phyloP scores from a whole-genome alignment of 139 green algal species.

The Chlamydomonas incerta region DNA sequence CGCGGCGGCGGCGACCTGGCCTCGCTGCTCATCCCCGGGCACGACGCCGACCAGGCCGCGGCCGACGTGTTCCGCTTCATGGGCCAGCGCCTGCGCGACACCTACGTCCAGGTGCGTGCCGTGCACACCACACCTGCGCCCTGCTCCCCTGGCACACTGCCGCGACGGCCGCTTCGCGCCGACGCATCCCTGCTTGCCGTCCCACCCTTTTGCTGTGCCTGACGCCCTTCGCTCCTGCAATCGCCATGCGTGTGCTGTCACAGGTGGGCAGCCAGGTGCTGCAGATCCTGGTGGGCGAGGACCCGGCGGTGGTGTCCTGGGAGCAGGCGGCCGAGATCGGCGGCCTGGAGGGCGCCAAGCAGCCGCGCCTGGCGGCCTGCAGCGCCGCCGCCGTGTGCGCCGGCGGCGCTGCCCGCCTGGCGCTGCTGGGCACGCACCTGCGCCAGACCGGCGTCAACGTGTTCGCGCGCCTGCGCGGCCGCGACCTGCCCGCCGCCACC shows the following conservation, averaged over 20 bases:
- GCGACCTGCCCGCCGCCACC: slow-evolving; percentile 13
- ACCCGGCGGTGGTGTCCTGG: slow-evolving; percentile 24
- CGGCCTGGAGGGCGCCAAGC: slow-evolving; percentile 25
- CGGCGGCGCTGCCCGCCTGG: background rate
- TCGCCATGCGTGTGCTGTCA: no score
- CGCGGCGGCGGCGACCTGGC: background rate
- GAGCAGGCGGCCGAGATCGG: slow-evolving; percentile 31
- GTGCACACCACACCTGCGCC: no score
- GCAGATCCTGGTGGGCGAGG: slow-evolving; percentile 28
- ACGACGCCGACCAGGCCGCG: slow-evolving; percentile 18
- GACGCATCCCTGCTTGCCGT: background rate
- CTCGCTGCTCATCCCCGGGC: slow-evolving; percentile 7
- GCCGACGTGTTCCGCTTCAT: slow-evolving; percentile 36
- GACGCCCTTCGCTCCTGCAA: no score
- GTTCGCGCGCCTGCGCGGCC: slow-evolving; percentile 22
- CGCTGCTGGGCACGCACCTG: background rate
- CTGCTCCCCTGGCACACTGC: no score
- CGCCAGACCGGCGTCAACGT: background rate
- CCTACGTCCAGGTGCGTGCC: slow-evolving; percentile 25
- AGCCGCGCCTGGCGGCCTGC: background rate
- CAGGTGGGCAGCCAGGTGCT: slow-evolving; percentile 37
- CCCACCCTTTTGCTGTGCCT: no score
- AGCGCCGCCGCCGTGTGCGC: slow-evolving; percentile 18
- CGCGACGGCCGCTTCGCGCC: no score
- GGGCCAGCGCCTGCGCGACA: slow-evolving; percentile 39